phyloP scores from a whole-genome alignment of 495 filamentous ascomycete species.

The Neurospora terricola region DNA sequence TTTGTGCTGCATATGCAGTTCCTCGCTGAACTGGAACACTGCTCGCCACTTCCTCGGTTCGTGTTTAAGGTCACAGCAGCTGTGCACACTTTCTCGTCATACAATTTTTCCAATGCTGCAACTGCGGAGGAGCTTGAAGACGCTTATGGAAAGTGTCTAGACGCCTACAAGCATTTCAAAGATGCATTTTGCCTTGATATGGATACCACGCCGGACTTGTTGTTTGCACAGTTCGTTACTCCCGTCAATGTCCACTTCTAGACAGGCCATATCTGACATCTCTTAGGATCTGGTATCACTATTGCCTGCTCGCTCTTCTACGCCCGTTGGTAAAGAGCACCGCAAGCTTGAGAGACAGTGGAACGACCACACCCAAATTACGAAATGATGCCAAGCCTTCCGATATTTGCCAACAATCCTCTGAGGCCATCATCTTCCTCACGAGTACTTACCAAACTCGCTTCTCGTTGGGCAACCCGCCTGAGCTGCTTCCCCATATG shows the following conservation, averaged over 20 bases:
- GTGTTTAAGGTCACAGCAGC: conserved; percentile 18
- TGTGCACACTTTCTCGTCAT: conserved; percentile 17
- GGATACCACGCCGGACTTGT: conserved; percentile 6
- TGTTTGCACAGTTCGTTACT: conserved; percentile 15
- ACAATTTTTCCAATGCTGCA: conserved; percentile 18
- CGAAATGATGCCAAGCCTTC: conserved; percentile 5
- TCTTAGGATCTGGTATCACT: conserved; percentile 20
- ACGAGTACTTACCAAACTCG: conserved; percentile 17
- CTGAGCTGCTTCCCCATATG: conserved; percentile 15
- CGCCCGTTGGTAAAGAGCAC: conserved; percentile 13
- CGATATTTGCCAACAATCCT: conserved; percentile 12
- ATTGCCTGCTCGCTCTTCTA: conserved; percentile 17
- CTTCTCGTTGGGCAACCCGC: conserved; percentile 8
- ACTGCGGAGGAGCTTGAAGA: conserved; percentile 18
- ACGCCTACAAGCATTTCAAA: conserved; percentile 4
- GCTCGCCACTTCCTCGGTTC: conserved; percentile 12
- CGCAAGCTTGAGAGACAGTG: conserved; percentile 8
- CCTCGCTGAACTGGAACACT: conserved; percentile 14
- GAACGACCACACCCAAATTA: conserved; percentile 2
- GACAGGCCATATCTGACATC: not conserved
- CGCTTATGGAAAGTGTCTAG: conserved; percentile 15
- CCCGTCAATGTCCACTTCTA: not conserved
- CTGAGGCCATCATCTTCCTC: conserved; percentile 18
- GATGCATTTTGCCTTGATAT: not conserved
- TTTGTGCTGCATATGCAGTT: conserved; percentile 17